phyloP scores from a whole-genome alignment of 805 yeast genomes.

The Blastobotrys americana region DNA sequence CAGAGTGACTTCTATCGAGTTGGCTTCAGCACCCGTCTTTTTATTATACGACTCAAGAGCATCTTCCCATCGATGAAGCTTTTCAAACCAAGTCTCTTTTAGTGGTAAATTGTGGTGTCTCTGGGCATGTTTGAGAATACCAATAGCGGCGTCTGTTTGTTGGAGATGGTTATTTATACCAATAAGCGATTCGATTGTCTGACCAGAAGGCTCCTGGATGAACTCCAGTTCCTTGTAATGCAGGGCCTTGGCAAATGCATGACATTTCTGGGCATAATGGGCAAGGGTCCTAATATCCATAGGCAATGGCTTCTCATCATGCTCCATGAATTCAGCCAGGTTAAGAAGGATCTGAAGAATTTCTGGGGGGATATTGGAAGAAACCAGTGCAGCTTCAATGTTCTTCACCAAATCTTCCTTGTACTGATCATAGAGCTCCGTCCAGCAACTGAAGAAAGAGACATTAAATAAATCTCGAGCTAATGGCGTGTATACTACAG shows the following conservation, averaged over 20 bases:
- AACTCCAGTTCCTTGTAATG: conserved; percentile 95
- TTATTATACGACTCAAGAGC: conserved; percentile 86
- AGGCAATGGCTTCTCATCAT: conserved; percentile 90
- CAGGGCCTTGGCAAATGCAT: conserved; percentile 94
- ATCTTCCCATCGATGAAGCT: conserved; percentile 96
- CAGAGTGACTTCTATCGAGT: conserved; percentile 79
- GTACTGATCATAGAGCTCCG: conserved; percentile 77
- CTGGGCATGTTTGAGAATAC: conserved; percentile 65
- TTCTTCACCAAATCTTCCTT: conserved; percentile 85
- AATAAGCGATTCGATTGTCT: conserved; percentile 86
- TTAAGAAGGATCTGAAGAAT: conserved; percentile 84
- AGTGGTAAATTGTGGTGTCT: conserved; percentile 72
- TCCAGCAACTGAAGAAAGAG: conserved; percentile 94
- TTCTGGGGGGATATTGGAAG: conserved; percentile 92
- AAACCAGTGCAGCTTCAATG: conserved; percentile 76
- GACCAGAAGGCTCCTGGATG: conserved; percentile 84
- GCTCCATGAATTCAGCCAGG: conserved; percentile 94
- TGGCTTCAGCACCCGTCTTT: conserved; percentile 35
- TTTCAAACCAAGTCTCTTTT: conserved; percentile 97
- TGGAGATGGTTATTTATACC: conserved; percentile 90
- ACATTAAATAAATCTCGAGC: conserved; percentile 90
- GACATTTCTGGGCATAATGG: conserved; percentile 88
- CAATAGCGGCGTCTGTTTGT: conserved; percentile 96
- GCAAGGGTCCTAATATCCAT: conserved; percentile 86
- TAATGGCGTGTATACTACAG: conserved; percentile 77